Evolutionary conservation across 306 rosid genomes (phyloP).

Genomic region (Lupinus albus): DNA sequence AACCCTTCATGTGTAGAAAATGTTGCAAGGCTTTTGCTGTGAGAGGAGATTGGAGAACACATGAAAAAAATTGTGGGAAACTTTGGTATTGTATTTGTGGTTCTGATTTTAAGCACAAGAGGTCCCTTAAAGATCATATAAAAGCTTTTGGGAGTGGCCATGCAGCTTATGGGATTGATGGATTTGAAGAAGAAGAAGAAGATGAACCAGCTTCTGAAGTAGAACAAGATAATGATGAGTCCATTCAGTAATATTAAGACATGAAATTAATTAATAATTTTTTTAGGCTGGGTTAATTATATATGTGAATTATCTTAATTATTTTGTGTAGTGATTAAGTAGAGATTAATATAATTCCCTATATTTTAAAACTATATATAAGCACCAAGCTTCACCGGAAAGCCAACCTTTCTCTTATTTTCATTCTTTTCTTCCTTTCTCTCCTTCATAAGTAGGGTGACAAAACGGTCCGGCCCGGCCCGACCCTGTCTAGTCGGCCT

Average conservation of each 20-base stretch:
- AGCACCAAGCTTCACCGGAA: conserved; percentile 38
- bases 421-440: not conserved
- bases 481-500: too few relatives aligned
- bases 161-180: conserved; percentile 76
- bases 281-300: conserved; percentile 3
- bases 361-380: conserved; percentile 44
- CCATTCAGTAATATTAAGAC: conserved; percentile 40
- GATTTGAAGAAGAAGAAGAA: conserved; percentile 85
- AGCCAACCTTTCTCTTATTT: conserved; percentile 19
- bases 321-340: conserved; percentile 30
- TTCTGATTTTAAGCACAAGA: conserved; percentile 93
- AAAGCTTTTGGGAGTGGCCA: conserved; percentile 92
- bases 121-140: conserved; percentile 90
- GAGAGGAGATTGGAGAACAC: conserved; percentile 96
- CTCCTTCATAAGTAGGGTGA: too few relatives aligned
- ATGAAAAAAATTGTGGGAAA: conserved; percentile 96
- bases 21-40: conserved; percentile 97
- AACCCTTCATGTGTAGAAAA: conserved; percentile 94
- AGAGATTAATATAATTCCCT: conserved; percentile 22
- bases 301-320: conserved; percentile 44
- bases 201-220: conserved; percentile 97
- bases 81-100: conserved; percentile 97
- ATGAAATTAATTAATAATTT: not conserved
- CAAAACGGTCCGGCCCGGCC: too few relatives aligned
- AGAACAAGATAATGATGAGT: conserved; percentile 84